Base-by-base conservation (phyloP, 192 early-diverging fungal genomes). In the Podila verticillata region DNA sequence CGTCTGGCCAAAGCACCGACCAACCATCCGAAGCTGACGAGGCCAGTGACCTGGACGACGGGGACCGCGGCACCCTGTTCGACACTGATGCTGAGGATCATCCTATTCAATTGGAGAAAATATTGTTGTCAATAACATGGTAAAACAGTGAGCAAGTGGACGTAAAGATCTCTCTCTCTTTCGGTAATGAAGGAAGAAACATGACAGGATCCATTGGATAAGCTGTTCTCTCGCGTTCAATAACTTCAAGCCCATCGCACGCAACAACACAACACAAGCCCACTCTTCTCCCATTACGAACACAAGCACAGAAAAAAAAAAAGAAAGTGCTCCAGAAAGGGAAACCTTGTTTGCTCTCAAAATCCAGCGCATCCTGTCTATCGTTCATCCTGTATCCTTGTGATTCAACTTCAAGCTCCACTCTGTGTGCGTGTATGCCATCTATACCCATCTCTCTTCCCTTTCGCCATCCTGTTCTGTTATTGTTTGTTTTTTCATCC, bases 1-100 rank as follows among this genome's bases (percentile, higher is more conserved):
- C 77, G 77, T 65, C 70, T 22, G 65, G 57, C 48, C n/a, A 80
- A 44, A 57, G 77, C 32, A 54, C 77, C 70, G 44, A 68, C 48
- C 70, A 80, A 60, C 70, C 77, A 80, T 31, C 77, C 77, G 51
- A 80, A 66, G 35, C 65, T 72, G 61, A 80, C 32, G 7, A 68
- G 66, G 61, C 70, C 47, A 28, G 49, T 62, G 15, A 66, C 13
- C 22, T 72, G 54, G 22, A 80, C 64, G 0, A 72, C 47, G 20
- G 77, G 77, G 8, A 80, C 77, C 0, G 15, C 48, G 31, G 24
- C 30, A 28, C 70, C 65, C 31, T 80, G 77, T 48, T 80, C 77
- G 39, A 80, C 24, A 39, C 54, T 44, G 63, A 80, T 80, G 61
- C 77, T 80, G 34, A 80, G 70, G 26, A 72, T 57, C 77, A 80